A percentile compares a stretch with the other conserved stretches of the same genome.
Evolutionary conservation across 768 basidiomycete genomes (phyloP).

Genomic region (Termitomyces titanicus): DNA sequence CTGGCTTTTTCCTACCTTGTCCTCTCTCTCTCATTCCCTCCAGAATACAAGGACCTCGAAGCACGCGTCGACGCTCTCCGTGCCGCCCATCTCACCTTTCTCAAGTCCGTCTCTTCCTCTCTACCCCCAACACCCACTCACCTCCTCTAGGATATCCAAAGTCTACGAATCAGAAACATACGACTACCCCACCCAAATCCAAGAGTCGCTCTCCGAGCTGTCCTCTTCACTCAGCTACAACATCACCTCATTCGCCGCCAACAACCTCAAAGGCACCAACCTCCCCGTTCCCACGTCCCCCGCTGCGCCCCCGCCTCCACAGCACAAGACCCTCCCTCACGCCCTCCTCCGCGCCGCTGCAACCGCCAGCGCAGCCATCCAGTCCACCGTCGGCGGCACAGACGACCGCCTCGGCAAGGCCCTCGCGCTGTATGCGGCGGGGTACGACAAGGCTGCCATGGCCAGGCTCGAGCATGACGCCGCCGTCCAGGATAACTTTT

Average conservation of each 20-base stretch:
- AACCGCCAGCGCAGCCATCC: slow-evolving; percentile 47
- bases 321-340: slow-evolving; percentile 97
- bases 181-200: slow-evolving; percentile 87
- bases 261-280: slow-evolving; percentile 85
- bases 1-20: neutral
- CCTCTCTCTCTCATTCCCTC: neutral
- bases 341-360: slow-evolving; percentile 84
- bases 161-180: slow-evolving; percentile 88
- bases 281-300: slow-evolving; percentile 68
- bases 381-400: slow-evolving; percentile 32
- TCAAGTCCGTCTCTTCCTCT: slow-evolving; percentile 54
- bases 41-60: slow-evolving; percentile 97
- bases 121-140: neutral
- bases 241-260: slow-evolving; percentile 81
- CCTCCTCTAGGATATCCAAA: slow-evolving; percentile 62
- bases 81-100: slow-evolving; percentile 66
- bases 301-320: slow-evolving; percentile 47
- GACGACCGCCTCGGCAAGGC: slow-evolving; percentile 76
- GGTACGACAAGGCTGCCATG: slow-evolving; percentile 77
- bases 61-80: slow-evolving; percentile 90
- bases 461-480: slow-evolving; percentile 82
- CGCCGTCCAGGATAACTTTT: slow-evolving; percentile 60
- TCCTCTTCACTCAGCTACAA: slow-evolving; percentile 68
- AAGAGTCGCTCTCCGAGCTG: slow-evolving; percentile 75
- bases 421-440: slow-evolving; percentile 72